Evolutionary conservation across 2,329 filamentous ascomycete genomes (phyloP).

Genomic region (Lecanicillium sp.): DNA sequence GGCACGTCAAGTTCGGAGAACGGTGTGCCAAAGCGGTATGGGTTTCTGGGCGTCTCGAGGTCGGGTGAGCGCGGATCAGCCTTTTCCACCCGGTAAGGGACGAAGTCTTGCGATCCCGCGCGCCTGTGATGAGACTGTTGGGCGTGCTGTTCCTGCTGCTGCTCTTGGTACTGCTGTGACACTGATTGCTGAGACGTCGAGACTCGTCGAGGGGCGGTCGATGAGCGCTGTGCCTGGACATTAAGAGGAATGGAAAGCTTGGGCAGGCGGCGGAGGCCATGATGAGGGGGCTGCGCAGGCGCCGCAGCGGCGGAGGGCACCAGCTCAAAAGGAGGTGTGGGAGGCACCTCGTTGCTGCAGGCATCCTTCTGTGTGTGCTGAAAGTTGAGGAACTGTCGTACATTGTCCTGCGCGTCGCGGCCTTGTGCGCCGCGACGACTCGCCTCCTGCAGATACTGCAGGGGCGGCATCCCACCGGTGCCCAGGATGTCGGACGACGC

Average conservation of each 20-base stretch:
- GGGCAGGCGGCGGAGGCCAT: slow-evolving; percentile 53
- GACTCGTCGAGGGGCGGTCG: slow-evolving; percentile 21
- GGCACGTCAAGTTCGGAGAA: slow-evolving; percentile 89
- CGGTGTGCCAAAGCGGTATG: slow-evolving; percentile 77
- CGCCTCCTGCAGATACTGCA: slow-evolving; percentile 68
- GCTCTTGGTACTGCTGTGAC: slow-evolving; percentile 17
- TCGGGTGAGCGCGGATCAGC: slow-evolving; percentile 48
- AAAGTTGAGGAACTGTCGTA: slow-evolving; percentile 83
- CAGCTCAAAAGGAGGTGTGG: slow-evolving; percentile 64
- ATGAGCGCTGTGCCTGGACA: slow-evolving; percentile 22
- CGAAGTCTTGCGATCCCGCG: slow-evolving; percentile 27
- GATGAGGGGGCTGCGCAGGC: slow-evolving; percentile 35
- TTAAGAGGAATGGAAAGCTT: slow-evolving; percentile 53
- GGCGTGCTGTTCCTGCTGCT: slow-evolving; percentile 21
- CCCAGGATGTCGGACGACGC: slow-evolving; percentile 89
- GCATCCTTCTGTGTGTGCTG: slow-evolving; percentile 53
- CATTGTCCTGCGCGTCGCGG: slow-evolving; percentile 85
- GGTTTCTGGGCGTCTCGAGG: slow-evolving; percentile 48
- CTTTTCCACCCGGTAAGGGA: slow-evolving; percentile 48
- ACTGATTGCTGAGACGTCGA: slow-evolving; percentile 24
- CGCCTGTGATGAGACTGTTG: slow-evolving; percentile 5
- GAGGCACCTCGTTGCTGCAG: slow-evolving; percentile 51
- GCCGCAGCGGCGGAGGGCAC: too few relatives aligned
- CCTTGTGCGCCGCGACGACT: slow-evolving; percentile 62
- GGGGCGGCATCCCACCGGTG: slow-evolving; percentile 54